Conservation (phyloP, 2,329 filamentous ascomycete genomes). For the Sporothrix luriei region DNA sequence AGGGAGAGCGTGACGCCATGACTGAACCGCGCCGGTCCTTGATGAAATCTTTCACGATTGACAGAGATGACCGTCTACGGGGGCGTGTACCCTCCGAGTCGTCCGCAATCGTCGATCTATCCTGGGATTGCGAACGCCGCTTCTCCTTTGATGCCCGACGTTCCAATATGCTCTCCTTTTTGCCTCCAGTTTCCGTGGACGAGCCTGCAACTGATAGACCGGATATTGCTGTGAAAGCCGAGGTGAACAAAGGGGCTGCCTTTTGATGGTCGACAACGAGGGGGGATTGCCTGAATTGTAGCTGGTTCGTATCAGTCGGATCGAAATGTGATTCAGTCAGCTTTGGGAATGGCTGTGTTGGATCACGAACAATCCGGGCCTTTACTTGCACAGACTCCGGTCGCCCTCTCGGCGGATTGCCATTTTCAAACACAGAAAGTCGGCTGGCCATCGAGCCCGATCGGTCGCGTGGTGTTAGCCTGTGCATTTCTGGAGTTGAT, state of each 20-base stretch:
- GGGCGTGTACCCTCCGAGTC: slow-evolving; percentile 36
- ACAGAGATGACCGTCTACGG: slow-evolving; percentile 60
- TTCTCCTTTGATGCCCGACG: slow-evolving; percentile 51
- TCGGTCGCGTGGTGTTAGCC: slow-evolving; percentile 48
- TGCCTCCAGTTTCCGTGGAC: slow-evolving; percentile 39
- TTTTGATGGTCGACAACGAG: slow-evolving; percentile 61
- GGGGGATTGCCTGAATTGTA: slow-evolving; percentile 62
- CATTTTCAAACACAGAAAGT: slow-evolving; percentile 58
- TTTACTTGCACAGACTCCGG: slow-evolving; percentile 86
- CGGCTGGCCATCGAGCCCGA: slow-evolving; percentile 59
- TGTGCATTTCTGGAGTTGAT: slow-evolving; percentile 50
- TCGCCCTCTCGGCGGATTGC: slow-evolving; percentile 49
- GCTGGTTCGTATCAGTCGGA: slow-evolving; percentile 49
- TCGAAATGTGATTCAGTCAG: slow-evolving; percentile 49
- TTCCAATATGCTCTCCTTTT: slow-evolving; percentile 53
- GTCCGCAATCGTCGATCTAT: slow-evolving; percentile 40
- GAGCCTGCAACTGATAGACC: slow-evolving; percentile 12
- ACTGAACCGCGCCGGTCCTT: slow-evolving; percentile 60
- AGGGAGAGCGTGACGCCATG: slow-evolving; percentile 48
- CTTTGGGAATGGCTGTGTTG: slow-evolving; percentile 49
- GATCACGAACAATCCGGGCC: slow-evolving; percentile 76
- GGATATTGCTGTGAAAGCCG: slow-evolving; percentile 34
- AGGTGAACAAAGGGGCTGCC: slow-evolving; percentile 41
- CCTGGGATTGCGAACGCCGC: slow-evolving; percentile 44
- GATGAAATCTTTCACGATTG: slow-evolving; percentile 62